Percentiles rank a stretch among this genome's conserved stretches.
Conservation (phyloP, 2,329 filamentous ascomycete species). For the Penicillium fuscoglaucum region DNA sequence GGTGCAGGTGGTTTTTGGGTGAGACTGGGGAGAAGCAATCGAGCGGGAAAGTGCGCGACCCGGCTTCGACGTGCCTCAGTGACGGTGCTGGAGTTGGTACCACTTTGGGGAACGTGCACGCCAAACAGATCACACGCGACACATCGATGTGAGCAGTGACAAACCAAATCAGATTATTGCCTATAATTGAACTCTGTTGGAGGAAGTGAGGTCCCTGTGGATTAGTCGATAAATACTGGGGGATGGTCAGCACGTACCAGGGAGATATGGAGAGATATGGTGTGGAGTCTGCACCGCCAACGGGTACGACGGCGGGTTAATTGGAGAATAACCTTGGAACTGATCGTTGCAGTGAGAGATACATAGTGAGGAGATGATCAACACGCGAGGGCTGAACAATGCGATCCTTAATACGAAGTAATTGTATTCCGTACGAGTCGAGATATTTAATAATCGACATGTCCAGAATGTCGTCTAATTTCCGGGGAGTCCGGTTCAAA, state of each 20-base stretch:
- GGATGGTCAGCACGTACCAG: conserved; percentile 1
- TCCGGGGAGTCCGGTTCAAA: not conserved
- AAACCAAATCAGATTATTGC: conserved; percentile 37
- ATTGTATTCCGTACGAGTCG: too few species aligned
- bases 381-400: not conserved
- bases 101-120: conserved; percentile 24
- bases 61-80: conserved; percentile 31
- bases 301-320: conserved; percentile 42
- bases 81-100: conserved; percentile 32
- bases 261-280: conserved; percentile 25
- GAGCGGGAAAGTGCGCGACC: conserved; percentile 35
- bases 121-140: conserved; percentile 43
- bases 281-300: conserved; percentile 43
- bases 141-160: conserved; percentile 40
- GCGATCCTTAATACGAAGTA: too few species aligned
- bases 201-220: conserved; percentile 9
- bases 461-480: not conserved
- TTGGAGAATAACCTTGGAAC: conserved; percentile 11
- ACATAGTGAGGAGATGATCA: not conserved
- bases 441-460: not conserved
- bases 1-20: conserved; percentile 40
- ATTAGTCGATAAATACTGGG: not conserved
- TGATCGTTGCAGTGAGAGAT: conserved; percentile 8
- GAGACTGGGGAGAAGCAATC: conserved; percentile 46
- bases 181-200: conserved; percentile 41